Evolutionary conservation across 2,329 filamentous ascomycete species (phyloP).

Genomic region (Aureobasidium sp.): DNA sequence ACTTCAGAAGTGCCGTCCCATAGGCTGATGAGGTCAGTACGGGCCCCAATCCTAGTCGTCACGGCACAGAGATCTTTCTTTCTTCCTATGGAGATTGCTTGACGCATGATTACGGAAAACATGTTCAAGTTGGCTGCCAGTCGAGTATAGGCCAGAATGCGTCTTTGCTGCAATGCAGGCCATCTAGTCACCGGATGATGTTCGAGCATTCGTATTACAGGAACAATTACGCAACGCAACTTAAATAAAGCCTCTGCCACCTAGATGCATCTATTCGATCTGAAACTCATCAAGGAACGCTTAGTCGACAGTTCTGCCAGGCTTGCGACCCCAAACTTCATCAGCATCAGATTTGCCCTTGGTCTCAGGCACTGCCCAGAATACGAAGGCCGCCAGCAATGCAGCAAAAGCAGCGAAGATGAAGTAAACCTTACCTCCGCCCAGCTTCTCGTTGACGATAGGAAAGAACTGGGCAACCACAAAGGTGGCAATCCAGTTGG

Average conservation of each 20-base stretch:
- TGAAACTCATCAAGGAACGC: background rate
- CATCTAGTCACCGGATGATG: background rate
- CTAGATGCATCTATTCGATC: background rate
- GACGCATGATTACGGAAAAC: background rate
- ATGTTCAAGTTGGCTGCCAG: background rate
- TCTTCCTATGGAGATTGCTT: background rate
- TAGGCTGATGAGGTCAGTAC: background rate
- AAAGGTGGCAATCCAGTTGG: constrained; percentile 87
- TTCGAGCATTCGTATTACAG: background rate
- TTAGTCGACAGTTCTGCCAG: constrained; percentile 10
- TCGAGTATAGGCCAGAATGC: background rate
- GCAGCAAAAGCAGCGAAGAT: constrained; percentile 73
- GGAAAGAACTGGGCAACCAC: constrained; percentile 93
- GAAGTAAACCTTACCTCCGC: constrained; percentile 81
- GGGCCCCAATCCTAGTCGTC: no score
- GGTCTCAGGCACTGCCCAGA: constrained; percentile 70
- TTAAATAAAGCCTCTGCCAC: background rate
- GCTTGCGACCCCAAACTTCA: constrained; percentile 77
- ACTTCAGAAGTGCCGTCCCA: background rate
- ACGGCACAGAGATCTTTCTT: no score
- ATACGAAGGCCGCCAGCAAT: constrained; percentile 63
- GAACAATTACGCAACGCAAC: background rate
- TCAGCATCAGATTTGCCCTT: constrained; percentile 74
- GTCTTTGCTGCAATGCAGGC: background rate
- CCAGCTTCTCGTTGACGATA: constrained; percentile 68